phyloP scores from a whole-genome alignment of 148 eudicot genomes.

The Simmondsia chinensis region DNA sequence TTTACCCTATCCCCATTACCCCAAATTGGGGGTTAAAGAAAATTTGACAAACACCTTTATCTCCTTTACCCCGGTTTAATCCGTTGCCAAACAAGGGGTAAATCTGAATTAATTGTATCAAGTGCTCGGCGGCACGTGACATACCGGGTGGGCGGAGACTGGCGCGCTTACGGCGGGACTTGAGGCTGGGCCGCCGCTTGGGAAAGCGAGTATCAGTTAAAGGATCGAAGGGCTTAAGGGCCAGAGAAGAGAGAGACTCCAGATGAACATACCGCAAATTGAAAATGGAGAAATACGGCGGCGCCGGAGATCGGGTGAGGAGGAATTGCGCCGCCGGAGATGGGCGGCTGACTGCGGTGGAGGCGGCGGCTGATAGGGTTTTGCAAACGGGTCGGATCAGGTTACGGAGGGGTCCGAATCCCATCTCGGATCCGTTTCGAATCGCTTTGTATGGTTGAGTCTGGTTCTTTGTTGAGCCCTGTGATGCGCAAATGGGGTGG shows the following conservation, averaged over 20 bases:
- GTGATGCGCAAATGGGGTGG: background rate
- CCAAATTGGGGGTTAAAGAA: no score
- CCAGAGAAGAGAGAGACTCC: conserved; percentile 33
- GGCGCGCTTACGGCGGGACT: conserved; percentile 64
- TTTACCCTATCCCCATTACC: no score
- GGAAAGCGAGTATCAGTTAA: conserved; percentile 70
- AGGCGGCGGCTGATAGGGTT: conserved; percentile 19
- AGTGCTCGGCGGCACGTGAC: background rate
- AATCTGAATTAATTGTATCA: no score
- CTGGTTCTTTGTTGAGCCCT: background rate
- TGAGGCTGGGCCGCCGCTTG: conserved; percentile 57
- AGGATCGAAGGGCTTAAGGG: conserved; percentile 43
- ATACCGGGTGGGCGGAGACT: conserved; percentile 48
- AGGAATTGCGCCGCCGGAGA: conserved; percentile 6
- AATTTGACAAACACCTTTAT: no score
- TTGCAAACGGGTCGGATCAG: conserved; percentile 52
- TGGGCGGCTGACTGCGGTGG: conserved; percentile 10
- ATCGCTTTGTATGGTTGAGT: no score
- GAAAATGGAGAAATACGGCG: background rate
- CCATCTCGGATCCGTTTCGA: conserved; percentile 24
- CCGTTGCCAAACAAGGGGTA: no score
- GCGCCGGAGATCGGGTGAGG: conserved; percentile 5
- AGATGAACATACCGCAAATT: conserved; percentile 29
- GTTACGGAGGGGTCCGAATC: conserved; percentile 52
- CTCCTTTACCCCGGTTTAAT: no score